A percentile compares a stretch with the other conserved stretches of the same genome.
These are phyloP conservation scores for Rhodosporidiobolus odoratus DNA, from an alignment of 768 basidiomycete genomes.

Conservation along the genomic window DNA sequence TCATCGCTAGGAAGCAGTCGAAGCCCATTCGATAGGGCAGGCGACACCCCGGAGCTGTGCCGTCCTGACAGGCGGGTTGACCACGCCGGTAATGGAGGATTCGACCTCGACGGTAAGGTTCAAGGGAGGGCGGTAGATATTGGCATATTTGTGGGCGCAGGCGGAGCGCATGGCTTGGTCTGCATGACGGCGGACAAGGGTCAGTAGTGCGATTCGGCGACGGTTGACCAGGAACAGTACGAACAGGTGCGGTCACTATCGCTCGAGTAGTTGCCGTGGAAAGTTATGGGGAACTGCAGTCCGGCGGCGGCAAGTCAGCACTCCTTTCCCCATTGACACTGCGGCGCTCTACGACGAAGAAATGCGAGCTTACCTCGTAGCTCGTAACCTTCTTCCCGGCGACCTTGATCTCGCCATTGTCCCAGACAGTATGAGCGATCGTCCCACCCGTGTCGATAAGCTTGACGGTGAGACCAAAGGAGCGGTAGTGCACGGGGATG, in stretches of 20 bases:
- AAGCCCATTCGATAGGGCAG: constrained; percentile 26
- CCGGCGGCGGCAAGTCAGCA: not conserved
- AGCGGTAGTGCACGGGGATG: constrained; percentile 21
- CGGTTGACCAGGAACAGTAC: too few relatives aligned
- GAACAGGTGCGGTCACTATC: constrained; percentile 12
- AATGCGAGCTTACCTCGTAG: constrained; percentile 1
- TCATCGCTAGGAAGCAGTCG: constrained; percentile 18
- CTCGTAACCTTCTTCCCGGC: constrained; percentile 8
- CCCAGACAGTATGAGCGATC: constrained; percentile 7
- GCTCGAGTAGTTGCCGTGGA: constrained; percentile 25
- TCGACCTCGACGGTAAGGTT: constrained; percentile 25
- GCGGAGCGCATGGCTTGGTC: not conserved
- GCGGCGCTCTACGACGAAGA: not conserved
- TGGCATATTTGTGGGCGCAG: constrained; percentile 26
- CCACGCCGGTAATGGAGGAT: constrained; percentile 12
- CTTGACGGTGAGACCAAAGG: constrained; percentile 25
- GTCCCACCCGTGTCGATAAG: constrained; percentile 18
- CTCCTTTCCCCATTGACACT: not conserved
- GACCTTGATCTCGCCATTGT: constrained; percentile 21
- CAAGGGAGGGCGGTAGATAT: constrained; percentile 17
- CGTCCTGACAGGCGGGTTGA: not conserved
- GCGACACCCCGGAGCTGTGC: constrained; percentile 4
- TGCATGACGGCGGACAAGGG: too few relatives aligned
- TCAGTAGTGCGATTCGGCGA: too few relatives aligned
- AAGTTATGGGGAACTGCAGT: constrained; percentile 15